These are phyloP conservation scores for Fusarium bulbicola DNA, from an alignment of 2,329 filamentous ascomycete genomes.

Conservation along the genomic window DNA sequence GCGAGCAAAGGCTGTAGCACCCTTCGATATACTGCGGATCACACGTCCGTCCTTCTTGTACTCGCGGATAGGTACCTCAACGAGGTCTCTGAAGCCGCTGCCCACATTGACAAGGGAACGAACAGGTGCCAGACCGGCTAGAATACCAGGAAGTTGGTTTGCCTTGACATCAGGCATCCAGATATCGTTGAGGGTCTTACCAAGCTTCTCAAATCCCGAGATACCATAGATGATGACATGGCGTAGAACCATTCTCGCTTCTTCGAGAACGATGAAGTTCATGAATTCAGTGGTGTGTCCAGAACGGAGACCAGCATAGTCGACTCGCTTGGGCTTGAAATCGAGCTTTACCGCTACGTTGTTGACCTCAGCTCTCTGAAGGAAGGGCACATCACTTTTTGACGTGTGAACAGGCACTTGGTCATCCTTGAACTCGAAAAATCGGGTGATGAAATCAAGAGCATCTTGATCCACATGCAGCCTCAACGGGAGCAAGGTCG, in stretches of 20 bases:
- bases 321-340: slow-evolving; percentile 98
- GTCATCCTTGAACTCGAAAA: slow-evolving; percentile 97
- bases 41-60: slow-evolving; percentile 95
- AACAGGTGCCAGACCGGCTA: slow-evolving; percentile 90
- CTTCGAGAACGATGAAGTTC: slow-evolving; percentile 96
- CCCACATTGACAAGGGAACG: slow-evolving; percentile 91
- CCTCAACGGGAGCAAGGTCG: slow-evolving; percentile 81
- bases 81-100: slow-evolving; percentile 83
- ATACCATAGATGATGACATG: slow-evolving; percentile 95
- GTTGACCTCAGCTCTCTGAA: slow-evolving; percentile 89
- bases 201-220: slow-evolving; percentile 87
- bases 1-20: slow-evolving; percentile 87
- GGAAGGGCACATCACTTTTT: slow-evolving; percentile 80
- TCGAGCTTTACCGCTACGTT: slow-evolving; percentile 85
- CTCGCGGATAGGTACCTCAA: slow-evolving; percentile 89
- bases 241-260: slow-evolving; percentile 83
- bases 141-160: slow-evolving; percentile 87
- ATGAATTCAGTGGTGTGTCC: slow-evolving; percentile 97
- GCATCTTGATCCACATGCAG: slow-evolving; percentile 98
- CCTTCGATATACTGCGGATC: slow-evolving; percentile 90
- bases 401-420: slow-evolving; percentile 62
- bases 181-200: slow-evolving; percentile 90
- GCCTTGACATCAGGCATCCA: slow-evolving; percentile 94
- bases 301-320: slow-evolving; percentile 91
- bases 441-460: slow-evolving; percentile 94